These are phyloP conservation scores for Actinidia chinensis DNA, from an alignment of 179 eudicot genomes.

Conservation along the genomic window DNA sequence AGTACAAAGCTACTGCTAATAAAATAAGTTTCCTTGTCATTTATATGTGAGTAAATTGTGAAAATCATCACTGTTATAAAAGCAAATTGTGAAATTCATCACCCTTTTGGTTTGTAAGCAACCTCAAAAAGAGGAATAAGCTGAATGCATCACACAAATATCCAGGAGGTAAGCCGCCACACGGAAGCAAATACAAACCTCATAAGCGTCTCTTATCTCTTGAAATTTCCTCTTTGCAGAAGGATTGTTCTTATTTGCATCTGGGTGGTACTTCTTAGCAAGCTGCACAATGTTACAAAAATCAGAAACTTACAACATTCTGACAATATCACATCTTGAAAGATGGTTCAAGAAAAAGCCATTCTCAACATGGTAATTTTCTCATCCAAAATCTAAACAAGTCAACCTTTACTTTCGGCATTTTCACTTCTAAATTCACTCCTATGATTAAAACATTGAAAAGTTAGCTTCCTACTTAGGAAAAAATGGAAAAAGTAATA, in stretches of 20 bases:
- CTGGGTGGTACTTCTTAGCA: slow-evolving; percentile 93
- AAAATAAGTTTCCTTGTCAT: neutral
- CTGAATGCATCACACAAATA: slow-evolving; percentile 15
- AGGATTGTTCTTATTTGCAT: slow-evolving; percentile 75
- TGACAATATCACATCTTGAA: neutral
- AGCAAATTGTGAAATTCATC: neutral
- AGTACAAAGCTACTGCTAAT: neutral
- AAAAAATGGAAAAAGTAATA: neutral
- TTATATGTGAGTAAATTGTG: neutral
- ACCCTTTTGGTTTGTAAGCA: neutral
- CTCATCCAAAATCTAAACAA: neutral
- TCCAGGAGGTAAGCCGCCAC: slow-evolving; percentile 5
- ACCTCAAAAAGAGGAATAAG: slow-evolving; percentile 14
- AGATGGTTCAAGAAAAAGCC: neutral
- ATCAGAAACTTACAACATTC: neutral
- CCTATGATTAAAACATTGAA: neutral
- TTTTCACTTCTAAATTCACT: neutral
- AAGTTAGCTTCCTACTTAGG: neutral
- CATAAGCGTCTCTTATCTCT: slow-evolving; percentile 95
- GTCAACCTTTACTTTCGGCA: neutral
- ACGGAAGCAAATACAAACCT: slow-evolving; percentile 48
- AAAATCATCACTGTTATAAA: neutral
- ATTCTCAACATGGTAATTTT: neutral
- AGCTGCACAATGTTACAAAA: slow-evolving; percentile 45
- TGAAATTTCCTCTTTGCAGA: slow-evolving; percentile 86